Evolutionary conservation across 129 eudicot species (phyloP).

Genomic region (Erigeron canadensis): DNA sequence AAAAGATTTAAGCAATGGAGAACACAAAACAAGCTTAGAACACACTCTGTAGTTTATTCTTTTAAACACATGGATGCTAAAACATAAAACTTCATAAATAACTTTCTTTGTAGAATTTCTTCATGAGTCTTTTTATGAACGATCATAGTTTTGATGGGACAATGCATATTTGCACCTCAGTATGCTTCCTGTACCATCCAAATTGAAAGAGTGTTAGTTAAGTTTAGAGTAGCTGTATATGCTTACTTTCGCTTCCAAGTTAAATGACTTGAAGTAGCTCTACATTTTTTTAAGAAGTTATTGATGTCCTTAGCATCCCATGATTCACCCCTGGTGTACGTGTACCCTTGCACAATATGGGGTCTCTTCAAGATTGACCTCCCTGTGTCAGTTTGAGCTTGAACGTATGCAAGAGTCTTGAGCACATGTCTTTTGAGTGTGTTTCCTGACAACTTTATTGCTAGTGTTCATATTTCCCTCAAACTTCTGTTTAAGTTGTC

Average conservation of each 20-base stretch:
- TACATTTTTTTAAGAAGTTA: neutral
- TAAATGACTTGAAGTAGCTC: neutral
- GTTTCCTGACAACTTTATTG: neutral
- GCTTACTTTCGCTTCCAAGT: neutral
- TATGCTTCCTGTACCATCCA: neutral
- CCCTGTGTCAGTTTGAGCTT: neutral
- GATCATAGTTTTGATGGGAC: too few species aligned
- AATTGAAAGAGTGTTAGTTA: neutral
- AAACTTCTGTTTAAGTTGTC: neutral
- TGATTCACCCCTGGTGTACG: neutral
- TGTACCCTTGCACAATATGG: neutral
- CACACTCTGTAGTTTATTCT: neutral
- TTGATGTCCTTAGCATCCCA: neutral
- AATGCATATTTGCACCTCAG: neutral
- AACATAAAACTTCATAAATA: neutral
- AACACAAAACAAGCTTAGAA: neutral
- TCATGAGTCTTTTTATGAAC: too few species aligned
- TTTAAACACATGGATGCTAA: neutral
- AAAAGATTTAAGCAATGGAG: neutral
- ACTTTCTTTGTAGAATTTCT: too few species aligned
- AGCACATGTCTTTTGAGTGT: too few species aligned
- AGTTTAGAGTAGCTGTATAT: neutral
- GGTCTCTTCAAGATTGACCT: neutral
- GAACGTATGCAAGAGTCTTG: neutral
- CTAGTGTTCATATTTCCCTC: neutral